phyloP scores from a whole-genome alignment of 1,284 basidiomycete genomes.

The Meira miltonrushii region DNA sequence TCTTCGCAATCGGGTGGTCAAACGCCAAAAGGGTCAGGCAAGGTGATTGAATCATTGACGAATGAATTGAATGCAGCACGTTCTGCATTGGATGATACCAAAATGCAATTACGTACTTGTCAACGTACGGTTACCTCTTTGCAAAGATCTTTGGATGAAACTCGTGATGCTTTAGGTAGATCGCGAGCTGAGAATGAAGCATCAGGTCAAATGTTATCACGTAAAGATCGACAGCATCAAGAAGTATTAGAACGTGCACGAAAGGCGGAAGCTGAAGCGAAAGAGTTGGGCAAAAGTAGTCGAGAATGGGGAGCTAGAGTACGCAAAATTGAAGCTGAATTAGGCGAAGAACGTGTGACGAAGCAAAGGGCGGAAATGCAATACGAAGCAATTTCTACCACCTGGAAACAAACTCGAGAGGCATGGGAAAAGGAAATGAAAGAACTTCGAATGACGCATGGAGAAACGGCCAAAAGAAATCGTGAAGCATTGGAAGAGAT shows the following conservation, averaged over 20 bases:
- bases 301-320: conserved; percentile 44
- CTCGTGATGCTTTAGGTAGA: conserved; percentile 75
- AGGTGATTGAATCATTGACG: conserved; percentile 33
- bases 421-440: conserved; percentile 27
- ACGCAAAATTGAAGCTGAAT: conserved; percentile 34
- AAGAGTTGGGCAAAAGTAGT: conserved; percentile 37
- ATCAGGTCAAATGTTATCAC: conserved; percentile 72
- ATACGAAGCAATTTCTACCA: conserved; percentile 26
- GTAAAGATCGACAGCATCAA: conserved; percentile 75
- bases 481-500: conserved; percentile 10
- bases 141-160: conserved; percentile 74
- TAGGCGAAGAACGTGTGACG: conserved; percentile 32
- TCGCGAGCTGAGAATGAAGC: conserved; percentile 76
- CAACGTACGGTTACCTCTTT: conserved; percentile 67
- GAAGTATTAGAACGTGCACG: conserved; percentile 56
- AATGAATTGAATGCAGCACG: conserved; percentile 21
- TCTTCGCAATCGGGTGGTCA: not conserved
- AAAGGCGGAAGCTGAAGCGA: conserved; percentile 44
- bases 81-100: conserved; percentile 68
- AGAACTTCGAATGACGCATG: conserved; percentile 11
- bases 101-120: conserved; percentile 68
- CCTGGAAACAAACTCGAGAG: conserved; percentile 33
- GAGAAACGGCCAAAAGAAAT: conserved; percentile 13
- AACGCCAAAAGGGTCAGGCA: conserved; percentile 2
- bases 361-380: conserved; percentile 25